Conservation (phyloP, 2,329 filamentous ascomycete species). For the Scorias spongiosa region DNA sequence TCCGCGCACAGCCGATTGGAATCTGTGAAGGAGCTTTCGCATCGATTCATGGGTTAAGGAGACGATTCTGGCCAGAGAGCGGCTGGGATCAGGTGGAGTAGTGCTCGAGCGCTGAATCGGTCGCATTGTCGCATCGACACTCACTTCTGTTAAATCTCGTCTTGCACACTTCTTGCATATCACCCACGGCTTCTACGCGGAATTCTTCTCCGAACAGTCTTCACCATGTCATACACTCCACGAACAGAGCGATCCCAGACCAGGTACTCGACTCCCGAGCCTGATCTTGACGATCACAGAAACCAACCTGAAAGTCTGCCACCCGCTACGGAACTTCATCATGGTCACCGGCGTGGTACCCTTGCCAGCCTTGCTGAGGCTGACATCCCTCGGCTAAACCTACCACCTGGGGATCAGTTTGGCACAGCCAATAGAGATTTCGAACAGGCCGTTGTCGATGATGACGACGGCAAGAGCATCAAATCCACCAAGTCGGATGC, state of each 20-base stretch:
- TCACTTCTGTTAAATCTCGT: no score
- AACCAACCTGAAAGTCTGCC: constrained; percentile 47
- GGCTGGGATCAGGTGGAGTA: constrained; percentile 29
- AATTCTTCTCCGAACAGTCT: background rate
- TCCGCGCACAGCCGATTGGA: no score
- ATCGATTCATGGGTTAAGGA: constrained; percentile 24
- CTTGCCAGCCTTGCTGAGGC: constrained; percentile 48
- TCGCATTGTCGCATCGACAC: no score
- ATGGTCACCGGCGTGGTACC: constrained; percentile 48
- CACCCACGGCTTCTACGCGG: no score
- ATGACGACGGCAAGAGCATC: constrained; percentile 36
- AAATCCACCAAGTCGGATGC: constrained; percentile 32
- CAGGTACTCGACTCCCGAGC: constrained; percentile 58
- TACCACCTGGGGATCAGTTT: constrained; percentile 30
- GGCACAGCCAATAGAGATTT: constrained; percentile 55
- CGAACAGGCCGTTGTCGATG: constrained; percentile 70
- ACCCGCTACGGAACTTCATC: constrained; percentile 33
- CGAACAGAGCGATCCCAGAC: constrained; percentile 52
- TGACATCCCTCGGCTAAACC: constrained; percentile 22
- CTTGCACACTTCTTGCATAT: no score
- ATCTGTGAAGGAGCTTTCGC: no score
- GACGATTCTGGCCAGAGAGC: constrained; percentile 30
- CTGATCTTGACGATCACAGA: constrained; percentile 79
- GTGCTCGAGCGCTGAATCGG: background rate
- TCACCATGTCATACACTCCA: constrained; percentile 38